phyloP scores from a whole-genome alignment of 208 protist genomes.

The Leishmania mexicana region DNA sequence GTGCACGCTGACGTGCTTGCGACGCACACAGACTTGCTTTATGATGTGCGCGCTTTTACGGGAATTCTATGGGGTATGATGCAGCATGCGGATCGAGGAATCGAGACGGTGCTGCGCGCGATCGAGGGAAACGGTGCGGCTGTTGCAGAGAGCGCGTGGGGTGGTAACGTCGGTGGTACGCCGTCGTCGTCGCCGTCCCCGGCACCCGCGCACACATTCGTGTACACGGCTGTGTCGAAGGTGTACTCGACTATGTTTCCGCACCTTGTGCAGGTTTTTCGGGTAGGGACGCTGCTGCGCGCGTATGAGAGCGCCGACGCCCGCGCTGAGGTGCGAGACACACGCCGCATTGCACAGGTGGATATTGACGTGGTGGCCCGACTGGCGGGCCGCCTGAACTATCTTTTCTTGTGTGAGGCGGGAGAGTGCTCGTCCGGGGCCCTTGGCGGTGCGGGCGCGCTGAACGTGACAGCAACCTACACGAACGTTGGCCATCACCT shows the following conservation, averaged over 20 bases:
- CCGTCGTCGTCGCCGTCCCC: conserved; percentile 3
- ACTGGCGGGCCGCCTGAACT: conserved; percentile 29
- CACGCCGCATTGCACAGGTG: conserved; percentile 43
- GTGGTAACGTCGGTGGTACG: conserved; percentile 4
- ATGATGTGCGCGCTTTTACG: conserved; percentile 63
- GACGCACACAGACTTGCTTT: conserved; percentile 38
- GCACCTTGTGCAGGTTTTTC: conserved; percentile 31
- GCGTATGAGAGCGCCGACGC: conserved; percentile 45
- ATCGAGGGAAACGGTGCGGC: neutral
- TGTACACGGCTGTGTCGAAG: neutral
- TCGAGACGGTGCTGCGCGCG: conserved; percentile 37
- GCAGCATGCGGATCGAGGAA: conserved; percentile 35
- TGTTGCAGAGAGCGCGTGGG: conserved; percentile 3
- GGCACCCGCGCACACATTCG: neutral
- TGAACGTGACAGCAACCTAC: conserved; percentile 34
- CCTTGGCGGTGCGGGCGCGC: neutral
- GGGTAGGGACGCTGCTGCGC: conserved; percentile 38
- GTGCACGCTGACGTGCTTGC: conserved; percentile 44
- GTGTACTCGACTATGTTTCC: conserved; percentile 29
- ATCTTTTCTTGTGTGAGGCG: conserved; percentile 27
- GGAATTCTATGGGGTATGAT: conserved; percentile 70
- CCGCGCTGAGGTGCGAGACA: conserved; percentile 28
- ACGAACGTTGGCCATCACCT: conserved; percentile 37
- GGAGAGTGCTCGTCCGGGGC: conserved; percentile 18
- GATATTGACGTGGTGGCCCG: conserved; percentile 50